A percentile compares a stretch with the other conserved stretches of the same genome.
Evolutionary conservation across 2,329 filamentous ascomycete genomes (phyloP).

Genomic region (Ilyonectria mors-panacis): DNA sequence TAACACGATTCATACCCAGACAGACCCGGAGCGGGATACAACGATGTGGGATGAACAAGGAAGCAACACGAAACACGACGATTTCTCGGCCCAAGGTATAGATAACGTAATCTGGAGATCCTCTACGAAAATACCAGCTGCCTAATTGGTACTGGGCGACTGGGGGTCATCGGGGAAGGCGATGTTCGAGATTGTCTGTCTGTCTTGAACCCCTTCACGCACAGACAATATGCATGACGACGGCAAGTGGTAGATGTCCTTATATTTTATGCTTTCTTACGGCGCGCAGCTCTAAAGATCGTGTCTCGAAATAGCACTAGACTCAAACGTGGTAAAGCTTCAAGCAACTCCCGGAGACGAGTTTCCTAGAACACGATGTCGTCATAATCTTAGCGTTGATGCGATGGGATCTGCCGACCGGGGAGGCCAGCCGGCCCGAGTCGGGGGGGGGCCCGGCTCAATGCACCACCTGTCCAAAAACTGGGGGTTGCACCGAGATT

Average conservation of each 20-base stretch:
- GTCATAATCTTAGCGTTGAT: conserved; percentile 25
- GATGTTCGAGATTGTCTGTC: conserved; percentile 1
- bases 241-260: not conserved
- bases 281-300: not conserved
- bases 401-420: conserved; percentile 24
- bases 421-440: conserved; percentile 21
- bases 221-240: not conserved
- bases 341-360: not conserved
- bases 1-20: conserved; percentile 12
- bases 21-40: conserved; percentile 20
- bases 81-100: conserved; percentile 25
- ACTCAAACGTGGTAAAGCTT: not conserved
- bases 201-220: not conserved
- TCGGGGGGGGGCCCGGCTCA: not conserved
- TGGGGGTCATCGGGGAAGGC: not conserved
- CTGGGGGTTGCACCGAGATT: not conserved
- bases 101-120: conserved; percentile 29
- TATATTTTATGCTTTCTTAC: not conserved
- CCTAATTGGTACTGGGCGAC: conserved; percentile 1
- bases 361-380: conserved; percentile 16
- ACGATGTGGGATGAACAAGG: conserved; percentile 11
- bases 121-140: not conserved
- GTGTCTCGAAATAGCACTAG: not conserved
- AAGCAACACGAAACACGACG: not conserved
- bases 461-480: not conserved